Base-by-base conservation (phyloP, 2,329 filamentous ascomycete species). In the Penicillium frequentans region DNA sequence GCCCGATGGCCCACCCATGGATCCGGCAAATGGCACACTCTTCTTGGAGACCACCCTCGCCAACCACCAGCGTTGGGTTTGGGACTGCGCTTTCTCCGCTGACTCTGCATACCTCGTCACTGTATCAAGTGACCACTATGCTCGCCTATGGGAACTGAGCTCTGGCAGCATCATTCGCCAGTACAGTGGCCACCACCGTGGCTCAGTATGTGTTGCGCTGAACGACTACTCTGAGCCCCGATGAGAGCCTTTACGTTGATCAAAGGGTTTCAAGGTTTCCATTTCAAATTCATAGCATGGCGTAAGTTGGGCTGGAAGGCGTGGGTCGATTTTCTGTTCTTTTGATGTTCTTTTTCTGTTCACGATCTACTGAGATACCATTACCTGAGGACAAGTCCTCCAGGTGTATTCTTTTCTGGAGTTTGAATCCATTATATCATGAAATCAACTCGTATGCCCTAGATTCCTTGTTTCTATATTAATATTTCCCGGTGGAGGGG, bases 31-130 rank as follows among this genome's bases (percentile, higher is more conserved):
- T 71, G 9, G 84, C 82, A 73, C 88, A 81, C 43, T 95, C 65
- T 89, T 88, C 10, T 84, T 96, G 21, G 90, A 96, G 75, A 92
- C 91, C 3, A 96, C 91, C 1, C 84, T 97, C 1, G 90, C 90
- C 23, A 91, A 90, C 54, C 93, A 97, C 76, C 93, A 97, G 77
- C 87, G 93, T 53, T 97, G 93, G 93, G 93, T 97, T 1, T 97
- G 93, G 93, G 93, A 97, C 74, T 97, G 93, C 69, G 93, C 93
- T 1, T 97, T 97, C 76, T 93, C 90, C 60, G 93, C 93, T 26
- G 93, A 97, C 73, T 93, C 89, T 33, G 93, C 93, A 0, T 97
- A 97, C 70, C 81, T 97, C 7, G 93, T 97, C 13, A 97, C 93
- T 0, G 92, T 93, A 5, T 96, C 91, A 72, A 93, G 89, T 43